These are phyloP conservation scores for Calonectria crousiana DNA, from an alignment of 2,329 filamentous ascomycete genomes.

Conservation along the genomic window DNA sequence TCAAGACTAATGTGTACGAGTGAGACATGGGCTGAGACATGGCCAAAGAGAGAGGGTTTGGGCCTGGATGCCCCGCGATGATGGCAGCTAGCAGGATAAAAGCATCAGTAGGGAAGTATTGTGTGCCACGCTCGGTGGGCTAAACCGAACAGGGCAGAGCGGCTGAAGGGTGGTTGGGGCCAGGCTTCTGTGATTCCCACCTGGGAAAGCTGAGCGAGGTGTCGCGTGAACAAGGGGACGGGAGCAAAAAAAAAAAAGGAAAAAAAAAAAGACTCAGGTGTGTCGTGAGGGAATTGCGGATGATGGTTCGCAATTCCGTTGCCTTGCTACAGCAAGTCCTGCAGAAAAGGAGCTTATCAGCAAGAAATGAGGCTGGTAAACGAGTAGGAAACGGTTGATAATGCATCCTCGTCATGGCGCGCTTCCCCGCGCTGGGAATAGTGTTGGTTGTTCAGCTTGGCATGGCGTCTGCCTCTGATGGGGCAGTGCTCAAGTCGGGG, in stretches of 20 bases:
- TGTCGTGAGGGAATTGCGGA: background rate
- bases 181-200: background rate
- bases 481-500: slow-evolving; percentile 41
- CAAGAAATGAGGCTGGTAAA: background rate
- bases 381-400: background rate
- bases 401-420: slow-evolving; percentile 16
- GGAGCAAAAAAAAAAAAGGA: background rate
- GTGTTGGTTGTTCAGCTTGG: slow-evolving; percentile 36
- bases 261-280: background rate
- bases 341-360: background rate
- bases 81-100: slow-evolving; percentile 24
- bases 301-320: background rate
- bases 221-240: background rate
- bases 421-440: slow-evolving; percentile 25
- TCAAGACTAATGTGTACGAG: background rate
- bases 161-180: background rate
- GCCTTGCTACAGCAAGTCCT: background rate
- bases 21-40: slow-evolving; percentile 34
- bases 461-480: slow-evolving; percentile 30
- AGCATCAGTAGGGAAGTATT: slow-evolving; percentile 13
- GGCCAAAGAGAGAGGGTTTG: slow-evolving; percentile 20
- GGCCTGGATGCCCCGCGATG: slow-evolving; percentile 10
- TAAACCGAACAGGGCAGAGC: background rate
- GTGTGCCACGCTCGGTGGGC: background rate
- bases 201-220: slow-evolving; percentile 24